Evolutionary conservation across 768 basidiomycete species (phyloP).

Genomic region (Phaffia australis): DNA sequence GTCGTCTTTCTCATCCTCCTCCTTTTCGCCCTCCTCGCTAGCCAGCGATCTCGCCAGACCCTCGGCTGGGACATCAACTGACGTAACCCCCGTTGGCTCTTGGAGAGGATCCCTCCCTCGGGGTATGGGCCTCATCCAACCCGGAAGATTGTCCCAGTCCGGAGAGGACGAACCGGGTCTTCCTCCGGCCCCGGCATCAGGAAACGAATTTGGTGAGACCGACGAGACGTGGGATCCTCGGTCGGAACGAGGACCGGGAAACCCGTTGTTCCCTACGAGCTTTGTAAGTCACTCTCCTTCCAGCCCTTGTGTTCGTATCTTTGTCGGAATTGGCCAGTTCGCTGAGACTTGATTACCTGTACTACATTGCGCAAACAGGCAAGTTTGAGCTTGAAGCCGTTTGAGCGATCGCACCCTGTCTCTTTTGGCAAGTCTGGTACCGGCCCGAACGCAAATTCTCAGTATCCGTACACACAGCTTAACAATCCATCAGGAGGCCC

Average conservation of each 20-base stretch:
- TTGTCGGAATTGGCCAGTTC: too few relatives aligned
- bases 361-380: not conserved
- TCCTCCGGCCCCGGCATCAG: too few relatives aligned
- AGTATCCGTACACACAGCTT: not conserved
- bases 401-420: not conserved
- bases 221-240: not conserved
- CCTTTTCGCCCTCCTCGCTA: not conserved
- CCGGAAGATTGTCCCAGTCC: not conserved
- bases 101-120: not conserved
- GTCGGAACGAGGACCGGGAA: conserved; percentile 9
- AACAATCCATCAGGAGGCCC: not conserved
- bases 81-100: not conserved
- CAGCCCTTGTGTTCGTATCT: not conserved
- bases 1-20: not conserved
- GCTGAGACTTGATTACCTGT: too few relatives aligned
- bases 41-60: not conserved
- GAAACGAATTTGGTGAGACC: conserved; percentile 14
- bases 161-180: conserved; percentile 18
- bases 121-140: not conserved
- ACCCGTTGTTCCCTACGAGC: not conserved
- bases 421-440: not conserved
- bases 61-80: not conserved
- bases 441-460: not conserved
- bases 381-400: not conserved
- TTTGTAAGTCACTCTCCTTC: not conserved